Base-by-base conservation (phyloP, 2,329 filamentous ascomycete genomes). In the Aspergillus tamarii region DNA sequence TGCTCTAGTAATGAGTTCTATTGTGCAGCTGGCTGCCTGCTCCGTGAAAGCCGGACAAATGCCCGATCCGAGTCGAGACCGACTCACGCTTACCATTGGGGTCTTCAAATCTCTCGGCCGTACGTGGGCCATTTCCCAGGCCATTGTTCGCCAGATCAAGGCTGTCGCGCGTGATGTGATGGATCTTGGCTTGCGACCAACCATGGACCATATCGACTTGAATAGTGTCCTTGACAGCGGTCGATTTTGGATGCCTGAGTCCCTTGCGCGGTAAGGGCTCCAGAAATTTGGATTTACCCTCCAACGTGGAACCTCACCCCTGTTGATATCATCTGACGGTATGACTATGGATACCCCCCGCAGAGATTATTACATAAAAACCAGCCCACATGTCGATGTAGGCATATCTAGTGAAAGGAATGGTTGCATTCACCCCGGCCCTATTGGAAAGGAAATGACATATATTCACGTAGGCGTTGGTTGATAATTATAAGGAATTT, bases 1-100 rank as follows among this genome's bases (percentile, higher is more conserved):
- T 73, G 89, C 91, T 45, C 82, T 95, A 57, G 91, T 91, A 1
- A 82, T 94, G 59, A 91, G 90, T 21, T 92, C 91, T 8, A 91
- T 94, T 69, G 90, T 94, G 4, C 91, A 95, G 72, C 84, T 96
- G 28, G 92, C 90, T 61, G 91, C 91, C 66, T 96, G 92, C 87
- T 88, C 86, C 7, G 82, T 83, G 70, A 81, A 80, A 56, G 73
- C 89, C 82, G 59, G 76, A 16, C 82, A 89, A 23, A 87, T 86
- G 73, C 86, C 85, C 60, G 82, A 89, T 54, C 80, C 83, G 1
- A 84, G 79, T 65, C 70, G 82, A 84, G 91, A 93, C 78, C 89
- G 88, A 69, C 90, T 96, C 59, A 87, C 90, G 0, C 85, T 96
- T 16, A 93, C 93, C 66, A 92, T 91, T 62, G 91, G 90, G 19